phyloP scores from a whole-genome alignment of 257 asterid genomes.

The Nicotiana tomentosiformis region DNA sequence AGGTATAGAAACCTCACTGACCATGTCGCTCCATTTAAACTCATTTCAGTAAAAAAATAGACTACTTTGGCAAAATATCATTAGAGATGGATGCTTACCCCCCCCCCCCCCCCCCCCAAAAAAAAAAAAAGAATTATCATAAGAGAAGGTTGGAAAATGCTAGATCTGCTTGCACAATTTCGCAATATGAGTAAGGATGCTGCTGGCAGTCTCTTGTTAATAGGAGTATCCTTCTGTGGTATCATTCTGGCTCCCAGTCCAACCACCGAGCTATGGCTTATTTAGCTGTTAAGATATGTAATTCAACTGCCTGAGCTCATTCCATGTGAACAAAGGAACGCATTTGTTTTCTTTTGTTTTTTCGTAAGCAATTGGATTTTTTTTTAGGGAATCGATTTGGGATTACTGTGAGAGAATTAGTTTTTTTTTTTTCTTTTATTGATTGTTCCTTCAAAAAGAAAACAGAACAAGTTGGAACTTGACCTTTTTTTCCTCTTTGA shows the following conservation, averaged over 20 bases:
- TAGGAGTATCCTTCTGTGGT: neutral
- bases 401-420: neutral
- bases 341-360: neutral
- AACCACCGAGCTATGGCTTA: neutral
- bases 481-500: neutral
- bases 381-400: neutral
- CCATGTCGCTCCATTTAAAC: neutral
- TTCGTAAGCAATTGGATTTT: neutral
- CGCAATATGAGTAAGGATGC: too few species aligned
- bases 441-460: too few species aligned
- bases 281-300: neutral
- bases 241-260: neutral
- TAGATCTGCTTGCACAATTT: too few species aligned
- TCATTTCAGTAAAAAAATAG: neutral
- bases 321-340: neutral
- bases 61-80: neutral
- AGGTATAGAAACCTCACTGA: neutral
- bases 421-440: too few species aligned
- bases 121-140: too few species aligned
- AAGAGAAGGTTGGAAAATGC: too few species aligned
- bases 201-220: neutral
- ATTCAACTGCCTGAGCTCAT: neutral
- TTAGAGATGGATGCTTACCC: neutral
- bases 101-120: too few species aligned
- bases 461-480: neutral